Percentiles rank a stretch among this genome's conserved stretches.
Evolutionary conservation across 768 basidiomycete genomes (phyloP).

Genomic region (Trametes gibbosa): DNA sequence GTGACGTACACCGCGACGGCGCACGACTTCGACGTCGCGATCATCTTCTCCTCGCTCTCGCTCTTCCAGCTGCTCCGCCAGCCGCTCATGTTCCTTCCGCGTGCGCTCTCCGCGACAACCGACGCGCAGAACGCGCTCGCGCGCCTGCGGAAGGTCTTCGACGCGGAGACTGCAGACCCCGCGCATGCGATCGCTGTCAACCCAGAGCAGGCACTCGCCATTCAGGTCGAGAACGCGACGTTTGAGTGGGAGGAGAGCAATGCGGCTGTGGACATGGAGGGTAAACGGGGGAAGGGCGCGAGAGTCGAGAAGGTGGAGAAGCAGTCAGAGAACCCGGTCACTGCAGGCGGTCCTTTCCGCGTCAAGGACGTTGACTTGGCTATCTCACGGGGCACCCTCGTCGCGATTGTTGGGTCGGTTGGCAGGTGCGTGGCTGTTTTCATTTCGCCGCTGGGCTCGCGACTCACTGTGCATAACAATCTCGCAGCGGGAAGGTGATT

Average conservation of each 20-base stretch:
- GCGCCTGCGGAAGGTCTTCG: conserved; percentile 46
- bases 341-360: conserved; percentile 41
- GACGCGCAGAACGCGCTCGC: conserved; percentile 63
- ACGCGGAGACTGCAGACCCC: conserved; percentile 45
- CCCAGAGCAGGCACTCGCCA: conserved; percentile 42
- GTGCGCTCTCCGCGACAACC: conserved; percentile 57
- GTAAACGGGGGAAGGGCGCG: conserved; percentile 15
- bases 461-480: neutral
- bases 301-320: conserved; percentile 15
- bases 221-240: conserved; percentile 50
- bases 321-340: neutral
- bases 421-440: conserved; percentile 40
- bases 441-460: too few species aligned
- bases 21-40: conserved; percentile 56
- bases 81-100: conserved; percentile 65
- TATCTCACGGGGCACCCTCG: conserved; percentile 55
- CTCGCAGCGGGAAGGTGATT: conserved; percentile 15
- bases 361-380: conserved; percentile 49
- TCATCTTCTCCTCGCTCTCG: conserved; percentile 66
- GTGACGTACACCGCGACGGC: conserved; percentile 60
- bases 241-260: conserved; percentile 60
- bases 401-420: conserved; percentile 66
- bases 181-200: conserved; percentile 44
- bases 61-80: conserved; percentile 67
- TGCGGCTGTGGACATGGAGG: conserved; percentile 18